Evolutionary conservation across 1,284 basidiomycete genomes (phyloP), one percentile per base, ranked within the genome.

Genomic region (Mycena citricolor): DNA sequence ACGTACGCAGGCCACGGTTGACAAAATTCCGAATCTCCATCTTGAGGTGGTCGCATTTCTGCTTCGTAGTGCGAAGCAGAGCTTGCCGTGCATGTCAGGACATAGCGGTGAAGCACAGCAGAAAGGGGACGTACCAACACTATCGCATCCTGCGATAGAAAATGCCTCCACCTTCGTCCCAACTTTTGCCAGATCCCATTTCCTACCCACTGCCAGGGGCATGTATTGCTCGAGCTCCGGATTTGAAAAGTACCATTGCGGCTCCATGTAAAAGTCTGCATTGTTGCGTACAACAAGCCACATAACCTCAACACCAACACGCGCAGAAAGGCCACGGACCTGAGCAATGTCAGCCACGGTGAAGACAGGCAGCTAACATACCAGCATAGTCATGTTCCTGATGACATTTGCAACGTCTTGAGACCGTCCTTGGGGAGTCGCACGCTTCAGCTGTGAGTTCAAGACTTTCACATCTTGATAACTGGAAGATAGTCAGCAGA

Each of bases 41-140:
- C 36, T 51, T 51, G 5, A 47, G 16, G 17, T 29, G 34, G 23
- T 42, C 44, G 4, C 39, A 44, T 22, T 51, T 51, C 20, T 51
- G 44, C 39, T 42, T 42, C 3, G 34, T 32, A 0, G 39, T 47
- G 2, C 35, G 32, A 2, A 51, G 13, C 2, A n/a, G 8, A 39
- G n/a, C n/a, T n/a, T n/a, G n/a, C n/a, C n/a, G n/a, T n/a, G n/a
- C n/a, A n/a, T n/a, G n/a, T n/a, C n/a, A n/a, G n/a, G n/a, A n/a
- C n/a, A n/a, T n/a, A n/a, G n/a, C n/a, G n/a, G n/a, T n/a, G n/a
- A n/a, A n/a, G n/a, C n/a, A n/a, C n/a, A n/a, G n/a, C n/a, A n/a
- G n/a, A n/a, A n/a, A n/a, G n/a, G 8, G 1, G 4, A 40, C 45
- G 39, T 32, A 51, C 49, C 40, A 4, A 47, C 17, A 5, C 31